These are phyloP conservation scores for Penicillium olsonii DNA, from an alignment of 2,329 filamentous ascomycete species.

Conservation along the genomic window DNA sequence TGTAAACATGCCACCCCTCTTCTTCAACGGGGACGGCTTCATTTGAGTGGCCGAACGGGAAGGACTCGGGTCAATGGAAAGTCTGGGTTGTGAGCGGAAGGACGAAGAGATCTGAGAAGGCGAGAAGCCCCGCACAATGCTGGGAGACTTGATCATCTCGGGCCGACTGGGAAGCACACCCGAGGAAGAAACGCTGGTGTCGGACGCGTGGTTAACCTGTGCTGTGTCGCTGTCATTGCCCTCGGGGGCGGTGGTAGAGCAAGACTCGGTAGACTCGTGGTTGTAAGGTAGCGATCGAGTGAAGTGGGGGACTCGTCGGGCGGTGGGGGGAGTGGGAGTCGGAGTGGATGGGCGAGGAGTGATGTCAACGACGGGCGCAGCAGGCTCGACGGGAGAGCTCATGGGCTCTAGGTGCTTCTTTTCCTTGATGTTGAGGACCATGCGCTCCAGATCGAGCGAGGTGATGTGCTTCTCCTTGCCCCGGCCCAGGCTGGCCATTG, in stretches of 20 bases:
- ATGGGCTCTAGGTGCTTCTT: conserved; percentile 68
- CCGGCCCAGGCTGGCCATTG: conserved; percentile 66
- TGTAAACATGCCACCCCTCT: conserved; percentile 66
- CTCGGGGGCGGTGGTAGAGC: conserved; percentile 56
- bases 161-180: conserved; percentile 41
- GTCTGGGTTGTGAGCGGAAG: conserved; percentile 61
- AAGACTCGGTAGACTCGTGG: conserved; percentile 58
- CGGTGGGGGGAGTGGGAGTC: conserved; percentile 38
- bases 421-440: conserved; percentile 89
- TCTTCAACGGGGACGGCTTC: conserved; percentile 57
- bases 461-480: conserved; percentile 85
- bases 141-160: conserved; percentile 61
- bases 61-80: conserved; percentile 52
- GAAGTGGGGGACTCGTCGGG: conserved; percentile 35
- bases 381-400: conserved; percentile 44
- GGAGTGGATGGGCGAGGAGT: conserved; percentile 48
- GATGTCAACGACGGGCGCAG: conserved; percentile 42
- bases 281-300: conserved; percentile 26
- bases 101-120: conserved; percentile 72
- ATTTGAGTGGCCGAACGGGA: conserved; percentile 65
- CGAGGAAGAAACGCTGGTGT: conserved; percentile 63
- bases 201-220: conserved; percentile 49
- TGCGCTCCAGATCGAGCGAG: conserved; percentile 88
- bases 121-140: conserved; percentile 83
- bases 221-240: conserved; percentile 48